A percentile compares a stretch with the other conserved stretches of the same genome.
Conservation (phyloP, 2,329 filamentous ascomycete genomes). For the Botrytis aclada region DNA sequence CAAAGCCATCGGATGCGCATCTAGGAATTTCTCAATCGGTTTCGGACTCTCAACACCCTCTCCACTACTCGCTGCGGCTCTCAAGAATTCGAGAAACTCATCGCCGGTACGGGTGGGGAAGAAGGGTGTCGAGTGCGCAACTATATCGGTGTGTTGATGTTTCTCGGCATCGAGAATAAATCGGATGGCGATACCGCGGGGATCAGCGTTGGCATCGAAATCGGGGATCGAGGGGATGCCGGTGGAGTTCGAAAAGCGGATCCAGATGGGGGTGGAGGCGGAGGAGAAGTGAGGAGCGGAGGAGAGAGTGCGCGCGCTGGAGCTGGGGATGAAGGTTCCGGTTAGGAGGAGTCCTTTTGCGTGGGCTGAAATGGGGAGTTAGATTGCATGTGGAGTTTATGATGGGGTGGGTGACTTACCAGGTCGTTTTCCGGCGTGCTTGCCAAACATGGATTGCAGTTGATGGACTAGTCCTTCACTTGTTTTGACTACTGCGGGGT, state of each 20-base stretch:
- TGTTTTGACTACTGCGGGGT: slow-evolving; percentile 11
- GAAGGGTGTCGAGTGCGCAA: slow-evolving; percentile 50
- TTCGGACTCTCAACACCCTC: not conserved
- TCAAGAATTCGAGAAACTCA: slow-evolving; percentile 50
- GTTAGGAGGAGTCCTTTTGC: slow-evolving; percentile 51
- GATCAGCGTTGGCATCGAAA: slow-evolving; percentile 46
- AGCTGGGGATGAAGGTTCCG: slow-evolving; percentile 51
- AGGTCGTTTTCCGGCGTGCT: slow-evolving; percentile 15
- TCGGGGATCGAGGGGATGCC: slow-evolving; percentile 51
- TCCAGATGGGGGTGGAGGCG: slow-evolving; percentile 43
- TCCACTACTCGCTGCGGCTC: slow-evolving; percentile 40
- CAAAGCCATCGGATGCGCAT: slow-evolving; percentile 45
- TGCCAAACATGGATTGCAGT: slow-evolving; percentile 14
- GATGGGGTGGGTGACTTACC: not conserved
- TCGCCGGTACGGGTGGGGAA: slow-evolving; percentile 53
- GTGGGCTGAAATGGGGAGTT: slow-evolving; percentile 40
- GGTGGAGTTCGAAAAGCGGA: slow-evolving; percentile 51
- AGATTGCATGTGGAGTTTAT: not conserved
- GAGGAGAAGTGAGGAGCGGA: slow-evolving; percentile 48
- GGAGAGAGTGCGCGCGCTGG: slow-evolving; percentile 44
- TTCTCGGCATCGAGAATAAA: slow-evolving; percentile 44
- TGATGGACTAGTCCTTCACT: slow-evolving; percentile 11
- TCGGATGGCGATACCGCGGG: slow-evolving; percentile 48
- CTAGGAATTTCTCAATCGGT: slow-evolving; percentile 44
- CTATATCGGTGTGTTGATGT: slow-evolving; percentile 53